A percentile compares a stretch with the other conserved stretches of the same genome.
Evolutionary conservation across 768 basidiomycete species (phyloP).

Genomic region (Mrakia frigida): DNA sequence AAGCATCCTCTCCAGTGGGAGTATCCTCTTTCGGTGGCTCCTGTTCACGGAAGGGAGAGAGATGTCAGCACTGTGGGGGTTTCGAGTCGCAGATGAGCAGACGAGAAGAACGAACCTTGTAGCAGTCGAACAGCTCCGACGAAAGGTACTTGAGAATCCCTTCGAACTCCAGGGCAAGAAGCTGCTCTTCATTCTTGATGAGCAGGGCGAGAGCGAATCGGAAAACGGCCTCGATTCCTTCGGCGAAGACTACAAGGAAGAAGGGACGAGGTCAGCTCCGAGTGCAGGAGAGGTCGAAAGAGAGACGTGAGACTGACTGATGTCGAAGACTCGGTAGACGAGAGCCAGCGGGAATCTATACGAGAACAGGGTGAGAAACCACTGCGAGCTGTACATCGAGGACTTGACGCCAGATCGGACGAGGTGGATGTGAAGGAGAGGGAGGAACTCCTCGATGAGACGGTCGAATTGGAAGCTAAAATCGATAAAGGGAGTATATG

Average conservation of each 20-base stretch:
- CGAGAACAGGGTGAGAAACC: slow-evolving; percentile 96
- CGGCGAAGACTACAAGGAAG: slow-evolving; percentile 87
- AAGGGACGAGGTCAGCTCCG: neutral
- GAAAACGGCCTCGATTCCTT: slow-evolving; percentile 94
- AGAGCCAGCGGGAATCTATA: slow-evolving; percentile 94
- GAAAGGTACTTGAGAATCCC: slow-evolving; percentile 81
- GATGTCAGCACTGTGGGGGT: neutral
- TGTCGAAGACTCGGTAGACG: slow-evolving; percentile 80
- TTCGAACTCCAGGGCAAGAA: slow-evolving; percentile 82
- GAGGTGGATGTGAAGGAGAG: slow-evolving; percentile 88
- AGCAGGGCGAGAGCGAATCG: slow-evolving; percentile 84
- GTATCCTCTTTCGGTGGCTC: slow-evolving; percentile 20
- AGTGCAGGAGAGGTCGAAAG: neutral
- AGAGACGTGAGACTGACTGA: neutral
- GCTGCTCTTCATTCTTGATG: slow-evolving; percentile 74
- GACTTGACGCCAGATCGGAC: slow-evolving; percentile 90
- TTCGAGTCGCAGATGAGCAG: neutral
- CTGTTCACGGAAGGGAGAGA: neutral
- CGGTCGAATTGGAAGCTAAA: slow-evolving; percentile 77
- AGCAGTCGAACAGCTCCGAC: slow-evolving; percentile 71
- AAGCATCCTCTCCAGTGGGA: slow-evolving; percentile 37
- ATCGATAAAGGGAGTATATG: neutral
- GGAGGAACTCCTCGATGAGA: slow-evolving; percentile 82
- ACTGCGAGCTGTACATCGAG: slow-evolving; percentile 97
- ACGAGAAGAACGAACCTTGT: slow-evolving; percentile 49